Evolutionary conservation across 1,284 basidiomycete genomes (phyloP).

Genomic region (Puccinia horiana): DNA sequence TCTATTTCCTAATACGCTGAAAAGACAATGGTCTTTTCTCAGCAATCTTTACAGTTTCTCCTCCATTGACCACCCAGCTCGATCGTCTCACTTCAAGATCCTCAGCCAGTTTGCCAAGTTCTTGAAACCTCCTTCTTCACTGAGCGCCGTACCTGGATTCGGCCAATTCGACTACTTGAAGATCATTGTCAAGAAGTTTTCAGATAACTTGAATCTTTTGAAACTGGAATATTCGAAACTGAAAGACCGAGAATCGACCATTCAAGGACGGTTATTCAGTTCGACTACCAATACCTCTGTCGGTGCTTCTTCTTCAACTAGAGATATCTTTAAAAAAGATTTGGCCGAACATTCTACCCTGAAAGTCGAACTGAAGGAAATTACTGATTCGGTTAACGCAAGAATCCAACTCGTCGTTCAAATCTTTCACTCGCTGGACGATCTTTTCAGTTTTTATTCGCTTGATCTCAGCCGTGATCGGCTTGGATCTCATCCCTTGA

Average conservation of each 20-base stretch:
- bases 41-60: slow-evolving; percentile 19
- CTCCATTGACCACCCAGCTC: slow-evolving; percentile 3
- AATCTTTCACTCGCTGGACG: slow-evolving; percentile 1
- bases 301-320: not conserved
- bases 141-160: not conserved
- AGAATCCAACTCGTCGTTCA: slow-evolving; percentile 13
- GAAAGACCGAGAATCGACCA: not conserved
- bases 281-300: not conserved
- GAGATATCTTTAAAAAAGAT: slow-evolving; percentile 5
- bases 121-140: slow-evolving; percentile 6
- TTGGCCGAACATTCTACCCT: not conserved
- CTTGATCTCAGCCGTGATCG: not conserved
- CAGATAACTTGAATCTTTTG: slow-evolving; percentile 10
- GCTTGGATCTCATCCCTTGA: not conserved
- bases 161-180: slow-evolving; percentile 18
- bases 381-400: not conserved
- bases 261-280: not conserved
- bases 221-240: slow-evolving; percentile 25
- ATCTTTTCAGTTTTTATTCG: slow-evolving; percentile 3
- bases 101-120: slow-evolving; percentile 14
- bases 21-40: slow-evolving; percentile 25
- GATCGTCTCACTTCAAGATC: slow-evolving; percentile 36
- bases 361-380: not conserved
- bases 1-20: slow-evolving; percentile 13
- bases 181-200: slow-evolving; percentile 20